Conservation (phyloP, 345 rosid genomes). For the Erodium maritimum region DNA sequence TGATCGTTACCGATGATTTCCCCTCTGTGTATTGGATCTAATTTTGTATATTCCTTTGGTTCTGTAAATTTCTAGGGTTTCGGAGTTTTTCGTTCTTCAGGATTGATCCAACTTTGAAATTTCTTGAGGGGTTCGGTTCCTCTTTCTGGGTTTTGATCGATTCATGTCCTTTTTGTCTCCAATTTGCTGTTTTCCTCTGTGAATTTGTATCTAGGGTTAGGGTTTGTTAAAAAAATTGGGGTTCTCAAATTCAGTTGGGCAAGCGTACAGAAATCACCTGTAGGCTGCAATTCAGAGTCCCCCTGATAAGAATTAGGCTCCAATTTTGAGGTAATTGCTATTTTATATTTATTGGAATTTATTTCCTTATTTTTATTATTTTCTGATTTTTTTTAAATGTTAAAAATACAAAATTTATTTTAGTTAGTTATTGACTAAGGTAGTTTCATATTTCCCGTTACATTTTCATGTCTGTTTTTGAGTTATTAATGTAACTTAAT, state of each 20-base stretch:
- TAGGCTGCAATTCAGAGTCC: neutral
- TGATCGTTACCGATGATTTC: neutral
- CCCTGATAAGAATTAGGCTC: neutral
- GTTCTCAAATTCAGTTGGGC: neutral
- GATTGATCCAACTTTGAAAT: neutral
- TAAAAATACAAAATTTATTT: too few relatives aligned
- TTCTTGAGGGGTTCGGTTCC: neutral
- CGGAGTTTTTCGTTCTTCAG: neutral
- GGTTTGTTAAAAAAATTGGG: neutral
- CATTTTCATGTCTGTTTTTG: neutral
- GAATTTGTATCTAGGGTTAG: neutral
- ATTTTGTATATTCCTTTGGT: neutral
- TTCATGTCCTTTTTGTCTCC: neutral
- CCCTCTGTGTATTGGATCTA: neutral
- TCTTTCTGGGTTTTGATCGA: neutral
- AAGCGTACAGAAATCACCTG: neutral
- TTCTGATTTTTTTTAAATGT: neutral
- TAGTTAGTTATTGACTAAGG: neutral
- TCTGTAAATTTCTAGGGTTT: neutral
- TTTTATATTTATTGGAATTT: too few relatives aligned
- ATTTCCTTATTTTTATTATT: too few relatives aligned
- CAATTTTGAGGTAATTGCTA: neutral
- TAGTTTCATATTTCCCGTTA: too few relatives aligned
- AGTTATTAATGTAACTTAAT: too few relatives aligned
- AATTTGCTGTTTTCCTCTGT: neutral